Conservation (phyloP, 441 rosid species). For the Syzygium malaccense region DNA sequence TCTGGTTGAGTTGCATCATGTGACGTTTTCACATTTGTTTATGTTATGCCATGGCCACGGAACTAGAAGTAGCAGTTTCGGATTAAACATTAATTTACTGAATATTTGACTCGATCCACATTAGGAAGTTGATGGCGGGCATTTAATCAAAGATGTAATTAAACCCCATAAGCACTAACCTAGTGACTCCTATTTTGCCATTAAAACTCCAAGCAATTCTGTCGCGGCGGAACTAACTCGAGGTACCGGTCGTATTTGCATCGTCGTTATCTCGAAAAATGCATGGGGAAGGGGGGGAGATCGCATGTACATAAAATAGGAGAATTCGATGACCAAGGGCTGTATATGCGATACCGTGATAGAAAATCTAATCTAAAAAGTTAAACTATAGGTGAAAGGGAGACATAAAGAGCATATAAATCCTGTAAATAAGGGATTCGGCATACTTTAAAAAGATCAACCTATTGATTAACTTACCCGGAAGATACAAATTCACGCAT, state of each 20-base stretch:
- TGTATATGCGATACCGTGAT: rapidly evolving
- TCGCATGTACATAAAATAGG: neutral
- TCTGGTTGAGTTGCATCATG: neutral
- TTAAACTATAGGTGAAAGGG: neutral
- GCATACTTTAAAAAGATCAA: rapidly evolving
- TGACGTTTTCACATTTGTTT: neutral
- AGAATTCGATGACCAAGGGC: neutral
- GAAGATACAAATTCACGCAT: neutral
- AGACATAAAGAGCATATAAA: neutral
- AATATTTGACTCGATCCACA: neutral
- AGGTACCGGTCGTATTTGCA: rapidly evolving
- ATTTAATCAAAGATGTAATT: neutral
- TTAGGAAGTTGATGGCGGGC: neutral
- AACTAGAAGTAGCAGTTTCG: neutral
- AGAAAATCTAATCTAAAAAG: neutral
- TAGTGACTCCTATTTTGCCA: neutral
- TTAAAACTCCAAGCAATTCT: neutral
- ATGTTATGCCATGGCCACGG: neutral
- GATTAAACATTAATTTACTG: neutral
- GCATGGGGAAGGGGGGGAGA: neutral
- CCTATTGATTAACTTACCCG: neutral
- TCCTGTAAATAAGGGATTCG: neutral
- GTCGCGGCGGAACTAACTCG: neutral
- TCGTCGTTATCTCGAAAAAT: neutral
- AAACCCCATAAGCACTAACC: neutral